Evolutionary conservation across 768 basidiomycete genomes (phyloP), one percentile per base, ranked within the genome.

Genomic region (Russula compacta): DNA sequence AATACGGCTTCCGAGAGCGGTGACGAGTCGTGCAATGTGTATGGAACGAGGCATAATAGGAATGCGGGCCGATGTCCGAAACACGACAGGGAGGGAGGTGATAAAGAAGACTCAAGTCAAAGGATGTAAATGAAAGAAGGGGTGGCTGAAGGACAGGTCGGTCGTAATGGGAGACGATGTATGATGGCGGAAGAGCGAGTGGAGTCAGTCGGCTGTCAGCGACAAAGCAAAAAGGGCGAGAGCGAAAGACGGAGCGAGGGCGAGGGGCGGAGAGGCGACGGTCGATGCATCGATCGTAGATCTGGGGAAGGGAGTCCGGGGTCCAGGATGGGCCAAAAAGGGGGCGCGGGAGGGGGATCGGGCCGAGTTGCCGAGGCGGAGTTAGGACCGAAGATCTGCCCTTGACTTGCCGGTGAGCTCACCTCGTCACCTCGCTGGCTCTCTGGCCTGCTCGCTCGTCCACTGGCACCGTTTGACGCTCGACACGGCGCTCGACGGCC

Each of bases 1-100:
- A 35, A 81, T 68, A 21, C 35, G 53, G 43, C 66, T 67, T 50
- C 71, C 65, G 54, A 80, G 75, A 49, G 69, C 60, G 64, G 61
- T 33, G 67, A 66, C 60, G 54, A 71, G 67, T 35, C 53, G 61
- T 36, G 57, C 39, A 40, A 35, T 6, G 21, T 10, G 56, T 36
- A 53, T n/a, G 46, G 51, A 46, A 24, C 52, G 56, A 35, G 62
- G 58, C 48, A 44, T 46, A 17, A 35, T 32, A 29, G 19, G 29
- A 8, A 19, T 43, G 14, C 50, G 57, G 57, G 4, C 57, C 57
- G 57, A 57, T 3, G 0, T 48, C 56, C 56, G 56, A 57, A 57
- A 29, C 14, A 33, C n/a, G 32, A 49, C 48, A 32, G 7, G 10
- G 24, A 17, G 15, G 4, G 17, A 6, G 15, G 29, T n/a, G 15